phyloP scores from a whole-genome alignment of 1,284 basidiomycete genomes.

The Moesziomyces antarcticus region DNA sequence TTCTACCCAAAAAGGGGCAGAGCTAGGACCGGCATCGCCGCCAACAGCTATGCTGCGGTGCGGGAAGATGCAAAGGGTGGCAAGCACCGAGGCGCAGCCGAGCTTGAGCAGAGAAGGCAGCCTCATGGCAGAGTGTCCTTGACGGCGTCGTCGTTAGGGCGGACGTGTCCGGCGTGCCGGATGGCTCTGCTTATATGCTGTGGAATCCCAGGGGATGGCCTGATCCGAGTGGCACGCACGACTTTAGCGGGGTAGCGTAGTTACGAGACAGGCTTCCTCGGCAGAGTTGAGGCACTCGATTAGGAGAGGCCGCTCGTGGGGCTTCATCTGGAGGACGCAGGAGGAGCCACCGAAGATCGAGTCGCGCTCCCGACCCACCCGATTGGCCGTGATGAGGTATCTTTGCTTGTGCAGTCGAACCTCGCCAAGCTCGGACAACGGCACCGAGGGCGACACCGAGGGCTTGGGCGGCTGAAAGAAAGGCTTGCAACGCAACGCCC shows the following conservation, averaged over 20 bases:
- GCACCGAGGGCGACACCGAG: not conserved
- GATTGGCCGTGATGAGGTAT: constrained; percentile 55
- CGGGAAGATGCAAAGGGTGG: not conserved
- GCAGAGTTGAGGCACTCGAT: constrained; percentile 19
- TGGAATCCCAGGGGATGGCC: not conserved
- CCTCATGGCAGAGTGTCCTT: not conserved
- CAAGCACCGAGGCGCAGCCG: not conserved
- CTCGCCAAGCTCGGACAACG: not conserved
- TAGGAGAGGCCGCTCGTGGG: constrained; percentile 27
- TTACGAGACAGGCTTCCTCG: constrained; percentile 35
- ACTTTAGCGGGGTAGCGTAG: constrained; percentile 12
- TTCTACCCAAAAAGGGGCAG: not conserved
- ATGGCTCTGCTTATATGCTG: not conserved
- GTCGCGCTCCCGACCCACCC: constrained; percentile 47
- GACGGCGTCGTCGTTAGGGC: not conserved
- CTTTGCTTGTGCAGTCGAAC: constrained; percentile 11
- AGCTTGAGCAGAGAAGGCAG: not conserved
- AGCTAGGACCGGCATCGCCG: too few species aligned
- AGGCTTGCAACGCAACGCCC: constrained; percentile 56
- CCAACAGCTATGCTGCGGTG: not conserved
- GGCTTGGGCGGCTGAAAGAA: constrained; percentile 24
- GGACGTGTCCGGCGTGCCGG: too few species aligned
- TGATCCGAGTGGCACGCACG: not conserved
- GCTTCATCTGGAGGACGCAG: constrained; percentile 45
- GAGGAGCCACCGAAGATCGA: constrained; percentile 56